Percentiles rank a stretch among this genome's conserved stretches.
These are phyloP conservation scores for Ceratocystis ficicola DNA, from an alignment of 2,329 filamentous ascomycete genomes.

Conservation along the genomic window DNA sequence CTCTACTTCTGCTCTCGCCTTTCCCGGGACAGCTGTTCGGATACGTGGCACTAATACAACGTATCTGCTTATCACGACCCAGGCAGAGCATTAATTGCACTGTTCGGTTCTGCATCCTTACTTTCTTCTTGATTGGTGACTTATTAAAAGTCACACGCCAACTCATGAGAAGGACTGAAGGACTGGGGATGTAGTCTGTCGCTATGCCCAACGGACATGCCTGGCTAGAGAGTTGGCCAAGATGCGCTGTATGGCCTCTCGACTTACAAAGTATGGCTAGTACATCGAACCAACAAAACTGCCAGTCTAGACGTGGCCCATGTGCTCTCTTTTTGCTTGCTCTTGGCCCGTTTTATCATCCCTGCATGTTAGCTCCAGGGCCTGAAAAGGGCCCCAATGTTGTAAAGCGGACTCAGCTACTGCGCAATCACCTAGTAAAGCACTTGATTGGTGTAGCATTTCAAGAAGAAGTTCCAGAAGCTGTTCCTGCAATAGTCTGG, in stretches of 20 bases:
- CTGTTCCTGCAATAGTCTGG: not conserved
- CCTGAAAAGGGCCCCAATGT: not conserved
- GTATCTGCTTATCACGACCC: not conserved
- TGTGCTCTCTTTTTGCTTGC: slow-evolving; percentile 2
- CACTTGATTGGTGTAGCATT: slow-evolving; percentile 1
- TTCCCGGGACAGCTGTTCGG: not conserved
- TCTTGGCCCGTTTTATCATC: not conserved
- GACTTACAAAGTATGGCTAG: not conserved
- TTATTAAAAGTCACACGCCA: not conserved
- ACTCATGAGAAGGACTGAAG: not conserved
- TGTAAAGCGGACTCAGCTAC: not conserved
- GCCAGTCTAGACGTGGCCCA: not conserved
- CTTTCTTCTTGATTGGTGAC: not conserved
- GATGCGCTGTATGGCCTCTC: not conserved
- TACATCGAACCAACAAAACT: not conserved
- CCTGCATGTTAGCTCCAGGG: not conserved
- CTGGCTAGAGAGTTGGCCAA: not conserved
- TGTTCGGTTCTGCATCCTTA: not conserved
- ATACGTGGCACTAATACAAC: not conserved
- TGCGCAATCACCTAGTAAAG: not conserved
- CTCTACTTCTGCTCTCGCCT: not conserved
- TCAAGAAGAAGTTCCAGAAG: slow-evolving; percentile 1
- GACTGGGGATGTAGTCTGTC: not conserved
- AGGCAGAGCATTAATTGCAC: not conserved
- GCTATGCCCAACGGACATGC: not conserved